Evolutionary conservation across 345 rosid genomes (phyloP).

Genomic region (Laguncularia racemosa): DNA sequence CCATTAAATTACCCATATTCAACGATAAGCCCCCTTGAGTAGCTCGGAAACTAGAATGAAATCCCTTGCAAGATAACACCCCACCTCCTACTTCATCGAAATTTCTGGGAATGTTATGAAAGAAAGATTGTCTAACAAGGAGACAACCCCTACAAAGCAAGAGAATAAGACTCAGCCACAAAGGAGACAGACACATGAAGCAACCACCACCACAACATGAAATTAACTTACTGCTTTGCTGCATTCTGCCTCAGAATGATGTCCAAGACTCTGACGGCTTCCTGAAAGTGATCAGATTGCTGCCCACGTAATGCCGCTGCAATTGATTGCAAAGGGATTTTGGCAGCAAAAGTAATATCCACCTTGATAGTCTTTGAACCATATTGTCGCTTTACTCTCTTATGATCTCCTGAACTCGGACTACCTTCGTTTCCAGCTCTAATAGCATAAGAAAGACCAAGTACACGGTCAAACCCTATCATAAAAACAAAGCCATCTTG

Average conservation of each 20-base stretch:
- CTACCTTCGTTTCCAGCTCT: too few species aligned
- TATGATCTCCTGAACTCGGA: too few species aligned
- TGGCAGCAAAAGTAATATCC: slow-evolving; percentile 21
- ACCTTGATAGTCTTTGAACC: slow-evolving; percentile 19
- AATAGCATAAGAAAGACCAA: background rate
- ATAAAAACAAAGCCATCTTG: background rate
- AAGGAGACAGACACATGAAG: background rate
- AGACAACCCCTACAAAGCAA: slow-evolving; percentile 22
- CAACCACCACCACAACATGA: background rate
- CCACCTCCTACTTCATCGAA: slow-evolving; percentile 16
- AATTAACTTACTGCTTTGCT: slow-evolving; percentile 10
- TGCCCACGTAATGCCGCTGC: too few species aligned
- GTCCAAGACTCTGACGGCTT: too few species aligned
- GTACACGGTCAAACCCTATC: background rate
- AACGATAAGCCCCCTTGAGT: slow-evolving; percentile 18
- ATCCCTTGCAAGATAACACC: slow-evolving; percentile 18
- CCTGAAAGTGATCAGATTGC: too few species aligned
- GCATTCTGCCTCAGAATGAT: slow-evolving; percentile 10
- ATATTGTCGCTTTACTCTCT: too few species aligned
- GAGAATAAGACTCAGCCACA: background rate
- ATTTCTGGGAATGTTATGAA: slow-evolving; percentile 18
- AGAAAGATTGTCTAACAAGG: slow-evolving; percentile 22
- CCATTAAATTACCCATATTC: slow-evolving; percentile 15
- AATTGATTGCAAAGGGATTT: slow-evolving; percentile 16
- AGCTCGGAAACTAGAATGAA: slow-evolving; percentile 23